Base-by-base conservation (phyloP, 805 yeast genomes). In the Ogataea neopini region DNA sequence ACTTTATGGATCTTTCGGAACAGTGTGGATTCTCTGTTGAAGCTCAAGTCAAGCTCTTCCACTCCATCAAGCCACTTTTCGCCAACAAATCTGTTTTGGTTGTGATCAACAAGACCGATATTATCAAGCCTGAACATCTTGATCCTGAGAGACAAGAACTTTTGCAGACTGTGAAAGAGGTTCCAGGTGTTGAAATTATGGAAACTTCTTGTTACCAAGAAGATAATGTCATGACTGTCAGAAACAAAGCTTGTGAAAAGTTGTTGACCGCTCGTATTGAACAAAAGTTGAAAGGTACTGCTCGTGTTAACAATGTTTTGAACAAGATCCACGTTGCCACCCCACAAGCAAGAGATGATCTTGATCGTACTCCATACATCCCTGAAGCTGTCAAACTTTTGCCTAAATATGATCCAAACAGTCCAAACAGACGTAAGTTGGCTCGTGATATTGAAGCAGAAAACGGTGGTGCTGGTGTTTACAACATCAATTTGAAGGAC, bases 391-490 rank as follows among this genome's bases (percentile, higher is more conserved):
- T 79, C 53, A 75, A 76, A 61, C 57, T 54, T 13, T 59, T 81
- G 60, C 76, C 73, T 63, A 86, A 84, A 69, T 90, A 86, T 65
- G 94, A 88, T 69, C 67, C 76, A 18, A 77, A 77, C 57, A 97
- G 89, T 70, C 94, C 96, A 55, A 77, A 86, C 63, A 83, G 96
- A 68, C 80, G 90, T 65, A 76, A 62, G 57, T 78, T 94, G 61
- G 90, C 96, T 33, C 80, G 88, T 63, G 98, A 94, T 65, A 75
- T 90, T 53, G 99, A 94, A 73, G 85, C 79, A 42, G 97, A 86
- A 67, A 88, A 94, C 62, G 99, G 99, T 66, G 99, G 99, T 66
- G 97, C 99, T 37, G 99, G 99, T 77, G 99, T 94, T 29, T 94
- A 73, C 77, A 94, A 90, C 73, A 81, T 94, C 65, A 90, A 94